A percentile compares a stretch with the other conserved stretches of the same genome.
Conservation (phyloP, 2,329 filamentous ascomycete genomes). For the Byssoonygena ceratinophila region DNA sequence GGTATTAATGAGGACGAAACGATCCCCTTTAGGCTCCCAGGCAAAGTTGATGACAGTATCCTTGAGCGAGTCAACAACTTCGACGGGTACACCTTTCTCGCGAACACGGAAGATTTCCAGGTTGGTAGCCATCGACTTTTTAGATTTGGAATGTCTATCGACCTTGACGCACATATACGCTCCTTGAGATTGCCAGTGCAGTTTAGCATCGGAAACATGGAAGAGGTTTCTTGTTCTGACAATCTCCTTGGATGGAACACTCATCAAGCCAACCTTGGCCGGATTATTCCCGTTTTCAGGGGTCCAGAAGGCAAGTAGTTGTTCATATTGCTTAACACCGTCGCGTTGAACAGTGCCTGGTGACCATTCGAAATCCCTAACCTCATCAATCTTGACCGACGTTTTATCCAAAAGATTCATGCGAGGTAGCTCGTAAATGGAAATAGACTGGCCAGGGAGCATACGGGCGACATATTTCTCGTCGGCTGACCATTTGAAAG, state of each 20-base stretch:
- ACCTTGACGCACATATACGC: constrained; percentile 97
- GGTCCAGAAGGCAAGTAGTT: constrained; percentile 97
- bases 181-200: constrained; percentile 96
- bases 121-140: constrained; percentile 94
- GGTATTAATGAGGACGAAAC: constrained; percentile 93
- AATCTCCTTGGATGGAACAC: constrained; percentile 85
- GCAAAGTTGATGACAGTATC: constrained; percentile 99
- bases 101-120: constrained; percentile 95
- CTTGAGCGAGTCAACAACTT: constrained; percentile 95
- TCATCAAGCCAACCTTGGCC: constrained; percentile 94
- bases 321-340: constrained; percentile 82
- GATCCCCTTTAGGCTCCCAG: constrained; percentile 96
- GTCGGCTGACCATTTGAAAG: constrained; percentile 98
- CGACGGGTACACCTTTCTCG: constrained; percentile 96
- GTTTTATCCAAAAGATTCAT: constrained; percentile 89
- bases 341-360: constrained; percentile 73
- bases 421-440: constrained; percentile 75
- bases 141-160: constrained; percentile 95
- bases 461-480: constrained; percentile 94
- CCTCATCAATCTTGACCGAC: constrained; percentile 88
- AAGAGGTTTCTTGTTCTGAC: constrained; percentile 93
- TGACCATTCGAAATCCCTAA: constrained; percentile 97
- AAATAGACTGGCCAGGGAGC: constrained; percentile 78
- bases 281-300: constrained; percentile 97
- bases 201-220: constrained; percentile 93